phyloP scores from a whole-genome alignment of 2,329 filamentous ascomycete species.

The Ascochyta lentis region DNA sequence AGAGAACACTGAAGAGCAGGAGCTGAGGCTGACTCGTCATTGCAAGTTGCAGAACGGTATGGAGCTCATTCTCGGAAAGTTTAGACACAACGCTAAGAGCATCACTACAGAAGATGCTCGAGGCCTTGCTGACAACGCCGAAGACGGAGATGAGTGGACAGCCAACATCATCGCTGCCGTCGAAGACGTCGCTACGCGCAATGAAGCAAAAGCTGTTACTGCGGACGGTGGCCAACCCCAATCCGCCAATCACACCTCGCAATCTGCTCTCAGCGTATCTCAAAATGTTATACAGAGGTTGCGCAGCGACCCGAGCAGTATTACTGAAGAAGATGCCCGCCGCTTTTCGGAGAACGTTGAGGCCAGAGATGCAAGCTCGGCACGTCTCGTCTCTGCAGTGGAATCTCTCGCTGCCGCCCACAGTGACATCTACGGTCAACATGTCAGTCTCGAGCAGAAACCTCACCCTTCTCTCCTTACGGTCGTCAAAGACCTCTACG shows the following conservation, averaged over 20 bases:
- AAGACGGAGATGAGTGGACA: conserved; percentile 27
- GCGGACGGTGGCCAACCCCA: conserved; percentile 14
- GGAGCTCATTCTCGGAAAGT: conserved; percentile 26
- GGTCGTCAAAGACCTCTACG: conserved; percentile 37
- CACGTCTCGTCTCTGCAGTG: conserved; percentile 39
- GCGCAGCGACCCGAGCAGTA: conserved; percentile 29
- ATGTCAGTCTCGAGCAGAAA: conserved; percentile 18
- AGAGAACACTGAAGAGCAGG: neutral
- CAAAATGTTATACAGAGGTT: conserved; percentile 31
- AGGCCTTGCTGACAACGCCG: conserved; percentile 36
- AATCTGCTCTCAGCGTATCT: neutral
- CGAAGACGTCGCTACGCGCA: conserved; percentile 26
- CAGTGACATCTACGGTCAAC: conserved; percentile 26
- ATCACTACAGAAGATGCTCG: conserved; percentile 44
- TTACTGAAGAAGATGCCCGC: conserved; percentile 43
- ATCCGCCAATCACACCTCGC: neutral
- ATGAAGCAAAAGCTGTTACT: conserved; percentile 11
- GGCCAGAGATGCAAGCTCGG: conserved; percentile 28
- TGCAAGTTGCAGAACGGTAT: conserved; percentile 9
- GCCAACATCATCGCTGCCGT: conserved; percentile 41
- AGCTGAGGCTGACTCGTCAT: conserved; percentile 8
- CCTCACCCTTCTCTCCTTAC: conserved; percentile 30
- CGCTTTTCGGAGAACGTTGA: conserved; percentile 39
- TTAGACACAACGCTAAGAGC: conserved; percentile 30
- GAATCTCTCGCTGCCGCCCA: conserved; percentile 39